Evolutionary conservation across 495 filamentous ascomycete genomes (phyloP), one percentile per base, ranked within the genome.

Genomic region (Penicillium fimorum): DNA sequence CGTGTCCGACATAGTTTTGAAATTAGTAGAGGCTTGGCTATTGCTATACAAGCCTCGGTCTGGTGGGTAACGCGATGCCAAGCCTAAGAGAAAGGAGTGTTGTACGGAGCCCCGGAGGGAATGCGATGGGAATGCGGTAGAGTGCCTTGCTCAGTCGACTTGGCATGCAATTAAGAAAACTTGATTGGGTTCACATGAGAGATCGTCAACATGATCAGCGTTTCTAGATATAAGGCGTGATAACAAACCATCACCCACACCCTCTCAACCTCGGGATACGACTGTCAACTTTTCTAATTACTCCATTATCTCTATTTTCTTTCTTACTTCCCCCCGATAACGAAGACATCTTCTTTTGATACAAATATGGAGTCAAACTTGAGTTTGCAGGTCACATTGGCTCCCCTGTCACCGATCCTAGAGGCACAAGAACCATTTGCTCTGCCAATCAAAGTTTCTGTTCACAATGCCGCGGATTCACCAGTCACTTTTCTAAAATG

Each of bases 401-500:
- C 59, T 22, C 53, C 50, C 12, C 55, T 61, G 8, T 27, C 38
- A 44, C 53, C 59, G 42, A 29, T 58, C n/a, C 41, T 48, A 27
- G 47, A 56, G 41, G 54, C 61, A 22, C 59, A 59, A 37, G 65
- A 52, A 65, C 47, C 53, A 12, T 53, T 33, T 24, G 33, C 47
- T 15, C 29, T 65, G 1, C 60, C 64, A 5, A 38, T 76, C 55
- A 61, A 58, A 38, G 63, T 71, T 5, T 70, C 71, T 1, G 65
- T 83, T n/a, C 68, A 68, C 43, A 84, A 82, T 55, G 63, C 66
- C 1, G 64, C 69, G 29, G 44, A 60, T 0, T 35, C 62, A 9
- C 69, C 80, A 27, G 63, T 82, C 13, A 82, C 79, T 2, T 42
- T 84, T 17, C 67, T 83, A 12, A 67, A 60, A 37, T 83, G 76